These are phyloP conservation scores for Barnettozyma populi DNA, from an alignment of 805 yeast species.

Conservation along the genomic window DNA sequence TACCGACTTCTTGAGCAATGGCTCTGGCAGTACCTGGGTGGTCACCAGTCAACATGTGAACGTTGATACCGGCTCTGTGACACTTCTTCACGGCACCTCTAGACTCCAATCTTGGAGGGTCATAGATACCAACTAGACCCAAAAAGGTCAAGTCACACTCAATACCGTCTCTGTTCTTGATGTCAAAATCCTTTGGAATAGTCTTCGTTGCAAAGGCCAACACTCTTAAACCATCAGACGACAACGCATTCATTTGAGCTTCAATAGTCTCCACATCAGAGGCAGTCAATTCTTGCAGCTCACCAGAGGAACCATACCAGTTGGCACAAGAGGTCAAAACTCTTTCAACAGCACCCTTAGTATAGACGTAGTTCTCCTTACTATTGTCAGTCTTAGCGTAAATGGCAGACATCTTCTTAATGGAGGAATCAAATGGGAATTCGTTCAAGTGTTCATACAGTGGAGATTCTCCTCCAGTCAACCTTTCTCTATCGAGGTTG, in stretches of 20 bases:
- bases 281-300: conserved; percentile 32
- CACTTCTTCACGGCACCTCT: conserved; percentile 58
- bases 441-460: conserved; percentile 42
- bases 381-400: conserved; percentile 34
- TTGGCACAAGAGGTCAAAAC: conserved; percentile 48
- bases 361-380: conserved; percentile 32
- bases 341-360: conserved; percentile 79
- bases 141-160: conserved; percentile 52
- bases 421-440: conserved; percentile 69
- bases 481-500: conserved; percentile 39
- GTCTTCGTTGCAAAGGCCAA: conserved; percentile 58
- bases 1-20: conserved; percentile 81
- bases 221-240: conserved; percentile 65
- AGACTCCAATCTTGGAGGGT: conserved; percentile 75
- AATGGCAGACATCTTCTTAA: conserved; percentile 67
- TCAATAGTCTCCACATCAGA: conserved; percentile 40
- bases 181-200: conserved; percentile 27
- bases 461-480: conserved; percentile 33
- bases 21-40: conserved; percentile 75
- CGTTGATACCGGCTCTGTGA: conserved; percentile 71
- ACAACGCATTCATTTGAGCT: conserved; percentile 50
- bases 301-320: conserved; percentile 39
- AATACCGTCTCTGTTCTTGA: conserved; percentile 36
- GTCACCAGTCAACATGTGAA: conserved; percentile 80
- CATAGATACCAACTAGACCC: conserved; percentile 74